These are phyloP conservation scores for Zygoascus biomembranicola DNA, from an alignment of 805 yeast genomes.

Conservation along the genomic window DNA sequence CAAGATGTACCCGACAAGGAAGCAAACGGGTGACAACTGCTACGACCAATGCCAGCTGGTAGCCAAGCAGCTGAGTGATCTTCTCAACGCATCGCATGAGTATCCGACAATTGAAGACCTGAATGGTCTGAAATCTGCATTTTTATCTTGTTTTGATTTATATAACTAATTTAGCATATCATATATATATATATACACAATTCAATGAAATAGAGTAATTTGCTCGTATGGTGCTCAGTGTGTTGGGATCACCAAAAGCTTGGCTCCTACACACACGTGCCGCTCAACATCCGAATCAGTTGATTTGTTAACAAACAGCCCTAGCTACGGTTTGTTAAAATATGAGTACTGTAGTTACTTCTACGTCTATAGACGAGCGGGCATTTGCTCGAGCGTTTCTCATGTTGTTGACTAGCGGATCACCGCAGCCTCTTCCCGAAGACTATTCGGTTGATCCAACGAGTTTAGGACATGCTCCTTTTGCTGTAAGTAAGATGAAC, in stretches of 20 bases:
- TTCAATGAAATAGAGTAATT: too few species aligned
- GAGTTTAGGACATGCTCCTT: conserved; percentile 1
- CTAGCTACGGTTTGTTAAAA: too few species aligned
- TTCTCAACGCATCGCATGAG: background rate
- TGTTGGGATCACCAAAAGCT: too few species aligned
- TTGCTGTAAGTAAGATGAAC: conserved; percentile 1
- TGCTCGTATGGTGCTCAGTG: too few species aligned
- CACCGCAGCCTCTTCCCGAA: conserved; percentile 5
- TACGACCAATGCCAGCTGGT: conserved; percentile 2
- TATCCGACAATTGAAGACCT: background rate
- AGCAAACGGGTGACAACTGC: background rate
- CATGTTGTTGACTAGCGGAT: conserved; percentile 8
- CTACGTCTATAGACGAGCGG: conserved; percentile 2
- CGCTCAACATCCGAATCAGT: too few species aligned
- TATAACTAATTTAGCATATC: background rate
- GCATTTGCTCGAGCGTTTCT: conserved; percentile 13
- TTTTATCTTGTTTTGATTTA: conserved; percentile 2
- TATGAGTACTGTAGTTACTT: background rate
- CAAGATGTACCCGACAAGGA: conserved; percentile 3
- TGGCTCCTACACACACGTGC: too few species aligned
- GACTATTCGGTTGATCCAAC: conserved; percentile 8
- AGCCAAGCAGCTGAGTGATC: conserved; percentile 1
- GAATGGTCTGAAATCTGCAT: conserved; percentile 1
- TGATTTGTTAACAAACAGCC: too few species aligned
- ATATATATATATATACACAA: background rate